A percentile compares a stretch with the other conserved stretches of the same genome.
phyloP scores from a whole-genome alignment of 768 basidiomycete genomes.

The Boletus vinaceobasis region DNA sequence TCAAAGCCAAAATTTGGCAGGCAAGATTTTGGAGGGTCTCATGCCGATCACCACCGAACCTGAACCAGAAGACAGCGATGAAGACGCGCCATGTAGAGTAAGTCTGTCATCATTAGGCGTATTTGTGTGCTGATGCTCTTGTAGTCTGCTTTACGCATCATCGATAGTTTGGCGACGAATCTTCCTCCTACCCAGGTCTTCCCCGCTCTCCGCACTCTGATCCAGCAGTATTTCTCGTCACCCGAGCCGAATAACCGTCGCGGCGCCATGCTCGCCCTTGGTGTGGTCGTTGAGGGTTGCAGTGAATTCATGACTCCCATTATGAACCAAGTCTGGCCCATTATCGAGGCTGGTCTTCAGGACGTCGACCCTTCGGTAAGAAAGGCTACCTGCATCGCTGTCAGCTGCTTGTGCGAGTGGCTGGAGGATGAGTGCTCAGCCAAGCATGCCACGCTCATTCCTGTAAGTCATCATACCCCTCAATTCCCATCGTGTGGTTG shows the following conservation, averaged over 20 bases:
- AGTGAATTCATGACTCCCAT: conserved; percentile 96
- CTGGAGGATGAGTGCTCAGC: conserved; percentile 87
- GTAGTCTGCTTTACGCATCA: conserved; percentile 89
- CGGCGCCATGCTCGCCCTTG: conserved; percentile 91
- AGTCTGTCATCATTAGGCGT: conserved; percentile 24
- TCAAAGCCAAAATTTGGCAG: conserved; percentile 79
- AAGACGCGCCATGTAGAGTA: conserved; percentile 89
- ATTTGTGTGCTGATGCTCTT: conserved; percentile 4
- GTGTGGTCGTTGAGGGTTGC: conserved; percentile 95
- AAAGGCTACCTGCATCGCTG: conserved; percentile 93
- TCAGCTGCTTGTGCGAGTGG: conserved; percentile 97
- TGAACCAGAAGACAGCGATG: conserved; percentile 91
- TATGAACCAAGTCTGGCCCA: conserved; percentile 89
- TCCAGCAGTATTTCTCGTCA: conserved; percentile 82
- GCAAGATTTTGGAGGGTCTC: conserved; percentile 82
- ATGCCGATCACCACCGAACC: conserved; percentile 94
- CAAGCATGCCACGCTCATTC: conserved; percentile 81
- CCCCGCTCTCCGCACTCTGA: conserved; percentile 80
- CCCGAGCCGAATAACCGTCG: conserved; percentile 77
- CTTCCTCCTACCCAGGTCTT: conserved; percentile 95
- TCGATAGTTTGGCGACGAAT: conserved; percentile 88
- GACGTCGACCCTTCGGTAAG: conserved; percentile 84
- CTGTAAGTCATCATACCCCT: conserved; percentile 46
- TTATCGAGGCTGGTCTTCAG: conserved; percentile 83
- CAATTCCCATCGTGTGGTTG: background rate